Percentiles rank a stretch among this genome's conserved stretches.
These are phyloP conservation scores for Leavenworthia alabamica DNA, from an alignment of 345 rosid species.

Conservation along the genomic window DNA sequence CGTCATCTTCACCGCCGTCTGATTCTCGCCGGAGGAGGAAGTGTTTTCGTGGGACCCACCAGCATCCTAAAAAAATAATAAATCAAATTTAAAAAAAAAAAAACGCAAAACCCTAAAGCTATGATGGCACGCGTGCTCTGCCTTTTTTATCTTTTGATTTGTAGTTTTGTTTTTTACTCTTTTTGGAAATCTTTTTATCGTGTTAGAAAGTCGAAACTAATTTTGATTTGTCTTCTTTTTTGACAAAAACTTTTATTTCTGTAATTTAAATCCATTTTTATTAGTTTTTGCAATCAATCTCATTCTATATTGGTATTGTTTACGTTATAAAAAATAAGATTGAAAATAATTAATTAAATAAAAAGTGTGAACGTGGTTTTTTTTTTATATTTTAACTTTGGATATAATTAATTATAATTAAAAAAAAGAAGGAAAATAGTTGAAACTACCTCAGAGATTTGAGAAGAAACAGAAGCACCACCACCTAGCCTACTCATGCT, in stretches of 20 bases:
- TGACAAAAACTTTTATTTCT: neutral
- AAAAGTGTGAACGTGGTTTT: neutral
- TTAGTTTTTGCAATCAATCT: neutral
- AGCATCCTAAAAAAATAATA: slow-evolving; percentile 12
- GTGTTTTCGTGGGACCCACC: slow-evolving; percentile 33
- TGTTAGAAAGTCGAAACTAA: slow-evolving; percentile 17
- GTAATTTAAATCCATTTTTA: neutral
- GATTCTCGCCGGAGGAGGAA: slow-evolving; percentile 25
- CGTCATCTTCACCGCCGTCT: slow-evolving; percentile 41
- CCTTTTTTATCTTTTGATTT: slow-evolving; percentile 38
- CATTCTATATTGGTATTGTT: slow-evolving; percentile 3
- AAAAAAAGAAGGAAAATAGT: neutral
- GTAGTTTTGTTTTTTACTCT: slow-evolving; percentile 39
- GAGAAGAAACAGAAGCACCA: slow-evolving; percentile 82
- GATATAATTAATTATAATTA: neutral
- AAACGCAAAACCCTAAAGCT: slow-evolving; percentile 17
- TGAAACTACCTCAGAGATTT: slow-evolving; percentile 63
- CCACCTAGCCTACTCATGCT: slow-evolving; percentile 97
- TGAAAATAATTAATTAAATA: neutral
- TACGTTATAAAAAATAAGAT: no score
- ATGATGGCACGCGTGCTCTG: slow-evolving; percentile 73
- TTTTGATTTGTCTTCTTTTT: neutral
- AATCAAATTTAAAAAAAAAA: neutral
- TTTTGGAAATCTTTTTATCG: slow-evolving; percentile 7
- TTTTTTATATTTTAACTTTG: neutral